Percentiles rank a stretch among this genome's conserved stretches.
phyloP scores from a whole-genome alignment of 2,329 filamentous ascomycete species.

The Aspergillus thermomutatus region DNA sequence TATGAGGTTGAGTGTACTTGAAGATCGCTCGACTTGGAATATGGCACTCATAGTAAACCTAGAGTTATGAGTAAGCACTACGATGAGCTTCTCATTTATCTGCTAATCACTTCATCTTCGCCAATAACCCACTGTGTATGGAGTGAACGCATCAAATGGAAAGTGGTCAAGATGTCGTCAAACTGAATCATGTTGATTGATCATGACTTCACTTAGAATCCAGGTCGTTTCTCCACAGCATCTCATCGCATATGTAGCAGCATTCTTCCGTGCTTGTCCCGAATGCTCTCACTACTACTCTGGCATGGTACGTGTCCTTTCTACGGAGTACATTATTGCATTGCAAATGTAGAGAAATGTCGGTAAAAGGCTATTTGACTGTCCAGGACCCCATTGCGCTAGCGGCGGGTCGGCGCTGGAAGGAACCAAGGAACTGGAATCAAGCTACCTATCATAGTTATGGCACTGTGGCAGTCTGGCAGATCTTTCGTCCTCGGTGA shows the following conservation, averaged over 20 bases:
- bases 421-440: conserved; percentile 11
- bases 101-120: no score
- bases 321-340: not conserved
- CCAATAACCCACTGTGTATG: no score
- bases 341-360: not conserved
- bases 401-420: conserved; percentile 8
- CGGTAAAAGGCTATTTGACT: not conserved
- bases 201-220: not conserved
- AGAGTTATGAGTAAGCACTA: no score
- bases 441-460: not conserved
- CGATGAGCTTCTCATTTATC: no score
- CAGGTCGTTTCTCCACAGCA: not conserved
- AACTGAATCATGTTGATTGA: not conserved
- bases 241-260: not conserved
- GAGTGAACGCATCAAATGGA: not conserved
- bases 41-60: no score
- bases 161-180: not conserved
- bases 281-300: not conserved
- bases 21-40: no score
- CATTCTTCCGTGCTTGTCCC: not conserved
- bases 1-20: no score
- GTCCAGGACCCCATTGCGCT: conserved; percentile 3
- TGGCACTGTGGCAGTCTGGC: no score
- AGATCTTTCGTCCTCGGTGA: no score
- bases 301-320: not conserved